Evolutionary conservation across 768 basidiomycete genomes (phyloP).

Genomic region (Mycena albidolilacea): DNA sequence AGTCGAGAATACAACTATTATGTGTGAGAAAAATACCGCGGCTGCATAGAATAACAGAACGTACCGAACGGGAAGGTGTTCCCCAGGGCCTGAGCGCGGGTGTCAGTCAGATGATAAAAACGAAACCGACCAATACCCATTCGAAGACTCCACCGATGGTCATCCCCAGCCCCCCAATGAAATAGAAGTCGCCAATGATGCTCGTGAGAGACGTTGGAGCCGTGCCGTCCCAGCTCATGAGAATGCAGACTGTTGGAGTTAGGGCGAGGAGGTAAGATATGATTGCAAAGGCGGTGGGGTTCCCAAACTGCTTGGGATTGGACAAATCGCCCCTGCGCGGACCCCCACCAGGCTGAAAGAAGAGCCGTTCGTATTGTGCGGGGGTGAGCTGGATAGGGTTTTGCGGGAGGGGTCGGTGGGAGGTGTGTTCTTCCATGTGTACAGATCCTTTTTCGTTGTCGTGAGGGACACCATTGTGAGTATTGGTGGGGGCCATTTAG

Average conservation of each 20-base stretch:
- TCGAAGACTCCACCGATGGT: slow-evolving; percentile 39
- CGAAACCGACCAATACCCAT: slow-evolving; percentile 35
- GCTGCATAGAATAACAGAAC: slow-evolving; percentile 1
- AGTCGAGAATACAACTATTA: slow-evolving; percentile 35
- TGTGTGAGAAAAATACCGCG: neutral
- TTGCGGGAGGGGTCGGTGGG: neutral
- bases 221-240: slow-evolving; percentile 40
- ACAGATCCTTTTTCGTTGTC: slow-evolving; percentile 39
- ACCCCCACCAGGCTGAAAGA: slow-evolving; percentile 33
- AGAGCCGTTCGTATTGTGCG: slow-evolving; percentile 39
- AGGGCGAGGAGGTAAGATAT: slow-evolving; percentile 39
- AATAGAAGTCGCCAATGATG: slow-evolving; percentile 38
- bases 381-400: slow-evolving; percentile 30
- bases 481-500: neutral
- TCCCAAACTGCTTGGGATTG: slow-evolving; percentile 32
- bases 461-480: slow-evolving; percentile 9
- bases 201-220: slow-evolving; percentile 28
- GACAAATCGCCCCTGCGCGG: slow-evolving; percentile 3
- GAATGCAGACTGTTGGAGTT: slow-evolving; percentile 38
- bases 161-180: slow-evolving; percentile 40
- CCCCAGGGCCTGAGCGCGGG: slow-evolving; percentile 36
- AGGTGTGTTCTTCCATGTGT: slow-evolving; percentile 11
- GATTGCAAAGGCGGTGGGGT: slow-evolving; percentile 39
- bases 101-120: slow-evolving; percentile 19
- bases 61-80: slow-evolving; percentile 40